Evolutionary conservation across 129 eudicot genomes (phyloP), one percentile per base, ranked within the genome.

Genomic region (Pulicaria dysenterica): DNA sequence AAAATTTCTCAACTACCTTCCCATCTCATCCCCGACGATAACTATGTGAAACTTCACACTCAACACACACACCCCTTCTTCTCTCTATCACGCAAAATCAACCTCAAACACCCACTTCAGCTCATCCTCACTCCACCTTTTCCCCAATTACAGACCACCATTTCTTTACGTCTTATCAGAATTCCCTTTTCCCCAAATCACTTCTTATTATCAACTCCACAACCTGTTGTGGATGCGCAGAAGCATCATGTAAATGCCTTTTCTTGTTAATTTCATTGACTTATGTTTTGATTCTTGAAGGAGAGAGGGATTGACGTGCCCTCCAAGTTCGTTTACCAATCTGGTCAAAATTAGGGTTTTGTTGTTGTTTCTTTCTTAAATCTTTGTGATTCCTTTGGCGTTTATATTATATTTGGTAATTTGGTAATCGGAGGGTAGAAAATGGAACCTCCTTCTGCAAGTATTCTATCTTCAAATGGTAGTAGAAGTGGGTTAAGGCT

Each of bases 261-360:
- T 60, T 60, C 24, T 50, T 39, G 4, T 54, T 12, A 41, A 56
- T 70, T 24, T 24, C 53, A 34, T 73, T 54, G 77, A 71, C 73
- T 71, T 8, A 6, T 51, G 13, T 14, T 63, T 63, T 78, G 65
- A 63, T 78, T 70, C 31, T 64, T 71, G 13, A 69, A 54, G 43
- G 50, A 4, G 38, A 50, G 55, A 15, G 43, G 36, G 40, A 16
- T 16, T 54, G 65, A 14, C 77, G 82, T 62, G 77, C 82, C 73
- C 43, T 78, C 38, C 43, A 70, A 62, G 77, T 54, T 70, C 72
- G n/a, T 70, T 62, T 9, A 53, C 24, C 50, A 15, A 17, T 43
- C 58, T 34, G 17, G 66, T 69, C 72, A 61, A 70, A 49, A 40
- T 48, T 78, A 70, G 82, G 77, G 82, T 63, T 63, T 78, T 73